phyloP scores from a whole-genome alignment of 2,329 filamentous ascomycete genomes.

The Xylariaceae sp. region DNA sequence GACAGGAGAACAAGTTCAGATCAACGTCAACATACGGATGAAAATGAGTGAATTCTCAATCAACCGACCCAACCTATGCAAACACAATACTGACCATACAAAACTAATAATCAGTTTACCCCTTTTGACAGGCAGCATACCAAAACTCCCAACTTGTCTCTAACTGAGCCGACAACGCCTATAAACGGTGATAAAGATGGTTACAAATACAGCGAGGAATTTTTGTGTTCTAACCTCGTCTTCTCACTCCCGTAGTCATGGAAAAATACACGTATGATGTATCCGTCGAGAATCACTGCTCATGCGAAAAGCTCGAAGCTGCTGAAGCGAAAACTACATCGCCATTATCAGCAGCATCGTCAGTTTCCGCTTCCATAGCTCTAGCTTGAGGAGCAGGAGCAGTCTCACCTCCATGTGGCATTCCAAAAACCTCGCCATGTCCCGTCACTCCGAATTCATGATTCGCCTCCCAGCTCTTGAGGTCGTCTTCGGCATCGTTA shows the following conservation, averaged over 20 bases:
- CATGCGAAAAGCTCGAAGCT: conserved; percentile 8
- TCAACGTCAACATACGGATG: no score
- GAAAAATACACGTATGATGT: neutral
- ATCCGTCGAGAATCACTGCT: neutral
- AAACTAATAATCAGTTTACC: neutral
- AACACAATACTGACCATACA: neutral
- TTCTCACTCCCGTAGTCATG: neutral
- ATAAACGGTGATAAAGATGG: neutral
- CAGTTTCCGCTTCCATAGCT: conserved; percentile 11
- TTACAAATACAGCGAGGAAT: conserved; percentile 5
- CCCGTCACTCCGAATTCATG: neutral
- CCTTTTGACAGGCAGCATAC: neutral
- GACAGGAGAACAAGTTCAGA: neutral
- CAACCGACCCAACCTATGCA: no score
- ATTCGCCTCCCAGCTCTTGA: conserved; percentile 62
- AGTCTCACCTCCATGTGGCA: conserved; percentile 17
- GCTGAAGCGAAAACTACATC: conserved; percentile 15
- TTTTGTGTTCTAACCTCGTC: neutral
- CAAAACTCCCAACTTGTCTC: neutral
- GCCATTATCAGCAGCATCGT: conserved; percentile 7
- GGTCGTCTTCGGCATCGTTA: conserved; percentile 85
- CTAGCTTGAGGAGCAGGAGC: conserved; percentile 11
- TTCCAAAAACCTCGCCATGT: neutral
- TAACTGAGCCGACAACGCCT: neutral
- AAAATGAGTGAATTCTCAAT: neutral